A percentile compares a stretch with the other conserved stretches of the same genome.
Evolutionary conservation across 495 filamentous ascomycete genomes (phyloP).

Genomic region (Aspergillus taichungensis): DNA sequence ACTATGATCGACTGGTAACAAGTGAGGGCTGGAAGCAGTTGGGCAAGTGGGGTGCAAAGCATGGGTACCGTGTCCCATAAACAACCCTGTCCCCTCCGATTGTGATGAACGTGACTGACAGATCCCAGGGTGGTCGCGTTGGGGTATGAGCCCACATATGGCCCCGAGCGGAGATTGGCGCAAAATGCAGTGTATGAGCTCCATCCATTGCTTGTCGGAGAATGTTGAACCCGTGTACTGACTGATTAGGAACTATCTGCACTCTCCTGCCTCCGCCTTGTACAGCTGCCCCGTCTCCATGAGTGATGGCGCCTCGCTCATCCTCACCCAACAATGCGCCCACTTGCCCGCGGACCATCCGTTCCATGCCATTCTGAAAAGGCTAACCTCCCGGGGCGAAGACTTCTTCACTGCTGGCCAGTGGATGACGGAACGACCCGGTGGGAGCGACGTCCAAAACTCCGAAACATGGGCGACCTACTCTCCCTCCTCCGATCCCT

Average conservation of each 20-base stretch:
- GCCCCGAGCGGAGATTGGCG: slow-evolving; percentile 29
- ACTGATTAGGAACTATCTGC: slow-evolving; percentile 55
- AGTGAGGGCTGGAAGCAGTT: slow-evolving; percentile 36
- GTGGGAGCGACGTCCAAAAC: slow-evolving; percentile 63
- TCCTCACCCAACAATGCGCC: slow-evolving; percentile 46
- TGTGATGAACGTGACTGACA: neutral
- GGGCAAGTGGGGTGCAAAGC: slow-evolving; percentile 25
- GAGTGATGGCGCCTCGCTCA: slow-evolving; percentile 59
- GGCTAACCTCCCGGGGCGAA: slow-evolving; percentile 45
- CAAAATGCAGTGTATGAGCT: slow-evolving; percentile 25
- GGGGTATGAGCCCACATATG: slow-evolving; percentile 25
- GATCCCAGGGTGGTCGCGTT: slow-evolving; percentile 29
- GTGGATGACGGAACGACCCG: slow-evolving; percentile 80
- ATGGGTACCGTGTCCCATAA: slow-evolving; percentile 7
- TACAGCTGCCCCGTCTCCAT: slow-evolving; percentile 62
- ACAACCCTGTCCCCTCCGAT: no score
- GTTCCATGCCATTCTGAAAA: slow-evolving; percentile 41
- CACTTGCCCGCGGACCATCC: slow-evolving; percentile 23
- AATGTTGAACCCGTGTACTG: slow-evolving; percentile 25
- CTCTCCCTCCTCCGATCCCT: slow-evolving; percentile 13
- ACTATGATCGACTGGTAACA: slow-evolving; percentile 31
- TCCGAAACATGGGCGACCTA: slow-evolving; percentile 58
- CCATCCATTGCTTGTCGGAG: neutral
- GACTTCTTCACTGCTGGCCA: slow-evolving; percentile 70
- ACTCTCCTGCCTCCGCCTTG: slow-evolving; percentile 50